Evolutionary conservation across 2,329 filamentous ascomycete species (phyloP).

Genomic region (Arthrinium phaeospermum): DNA sequence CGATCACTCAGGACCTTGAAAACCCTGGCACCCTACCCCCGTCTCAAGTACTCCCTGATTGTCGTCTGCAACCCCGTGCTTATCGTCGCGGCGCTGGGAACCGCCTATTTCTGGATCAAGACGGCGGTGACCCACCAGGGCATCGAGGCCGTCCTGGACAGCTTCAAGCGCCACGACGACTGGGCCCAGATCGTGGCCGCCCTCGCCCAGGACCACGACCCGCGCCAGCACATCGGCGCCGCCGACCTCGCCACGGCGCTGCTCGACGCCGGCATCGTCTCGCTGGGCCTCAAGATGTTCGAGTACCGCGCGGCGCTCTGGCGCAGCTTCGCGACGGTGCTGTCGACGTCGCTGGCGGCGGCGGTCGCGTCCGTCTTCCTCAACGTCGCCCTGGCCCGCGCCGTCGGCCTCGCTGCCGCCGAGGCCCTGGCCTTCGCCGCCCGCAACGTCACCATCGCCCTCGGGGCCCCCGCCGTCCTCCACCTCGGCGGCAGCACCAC

Average conservation of each 20-base stretch:
- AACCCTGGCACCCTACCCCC: conserved; percentile 26
- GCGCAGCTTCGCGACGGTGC: conserved; percentile 33
- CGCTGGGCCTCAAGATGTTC: conserved; percentile 42
- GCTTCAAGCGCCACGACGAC: conserved; percentile 34
- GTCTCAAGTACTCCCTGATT: conserved; percentile 28
- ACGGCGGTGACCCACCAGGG: conserved; percentile 27
- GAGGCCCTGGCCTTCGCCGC: conserved; percentile 39
- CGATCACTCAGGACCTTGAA: conserved; percentile 31
- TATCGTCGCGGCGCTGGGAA: conserved; percentile 34
- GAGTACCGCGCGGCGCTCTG: conserved; percentile 40
- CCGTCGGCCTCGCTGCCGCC: conserved; percentile 31
- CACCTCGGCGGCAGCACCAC: conserved; percentile 37
- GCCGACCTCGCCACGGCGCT: conserved; percentile 37
- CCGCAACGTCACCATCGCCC: conserved; percentile 39
- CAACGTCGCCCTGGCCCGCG: conserved; percentile 35
- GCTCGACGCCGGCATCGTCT: conserved; percentile 40
- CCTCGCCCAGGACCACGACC: conserved; percentile 23
- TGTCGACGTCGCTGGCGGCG: conserved; percentile 33
- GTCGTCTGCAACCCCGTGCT: conserved; percentile 38
- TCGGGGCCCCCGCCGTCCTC: conserved; percentile 36
- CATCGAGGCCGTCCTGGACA: conserved; percentile 29
- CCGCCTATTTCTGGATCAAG: conserved; percentile 39
- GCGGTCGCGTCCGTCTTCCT: conserved; percentile 35
- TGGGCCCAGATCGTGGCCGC: conserved; percentile 33
- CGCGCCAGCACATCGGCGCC: conserved; percentile 34